Conservation (phyloP, 2,329 filamentous ascomycete genomes). For the Amauroascus niger region DNA sequence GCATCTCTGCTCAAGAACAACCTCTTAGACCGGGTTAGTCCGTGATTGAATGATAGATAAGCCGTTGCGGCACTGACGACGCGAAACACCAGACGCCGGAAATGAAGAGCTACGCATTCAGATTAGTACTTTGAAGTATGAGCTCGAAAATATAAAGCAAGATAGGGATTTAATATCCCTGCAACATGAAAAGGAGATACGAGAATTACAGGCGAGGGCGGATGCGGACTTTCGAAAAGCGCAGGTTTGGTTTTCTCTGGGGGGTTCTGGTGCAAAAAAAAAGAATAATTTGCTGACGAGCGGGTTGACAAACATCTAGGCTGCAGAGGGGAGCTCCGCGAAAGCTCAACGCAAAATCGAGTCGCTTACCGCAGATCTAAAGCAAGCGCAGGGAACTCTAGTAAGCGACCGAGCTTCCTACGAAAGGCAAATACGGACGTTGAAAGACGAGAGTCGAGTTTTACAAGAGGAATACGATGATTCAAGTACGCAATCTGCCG, state of each 20-base stretch:
- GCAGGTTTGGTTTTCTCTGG: conserved; percentile 35
- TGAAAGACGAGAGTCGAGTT: conserved; percentile 61
- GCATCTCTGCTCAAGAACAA: conserved; percentile 27
- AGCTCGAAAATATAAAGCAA: conserved; percentile 75
- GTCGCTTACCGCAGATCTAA: conserved; percentile 44
- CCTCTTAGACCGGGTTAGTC: conserved; percentile 31
- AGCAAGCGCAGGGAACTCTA: conserved; percentile 45
- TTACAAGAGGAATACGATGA: conserved; percentile 78
- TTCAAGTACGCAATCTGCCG: conserved; percentile 62
- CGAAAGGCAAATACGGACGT: conserved; percentile 46
- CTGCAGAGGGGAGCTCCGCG: conserved; percentile 44
- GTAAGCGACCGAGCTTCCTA: conserved; percentile 48
- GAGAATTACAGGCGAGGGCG: conserved; percentile 68
- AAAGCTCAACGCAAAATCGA: conserved; percentile 48
- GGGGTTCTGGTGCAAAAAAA: too few species aligned
- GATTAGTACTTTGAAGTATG: conserved; percentile 77
- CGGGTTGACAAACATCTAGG: conserved; percentile 23
- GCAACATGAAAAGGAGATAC: conserved; percentile 71
- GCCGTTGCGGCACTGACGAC: neutral
- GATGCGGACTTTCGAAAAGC: conserved; percentile 72
- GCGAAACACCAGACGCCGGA: conserved; percentile 27
- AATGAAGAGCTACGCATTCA: conserved; percentile 82
- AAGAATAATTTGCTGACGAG: too few species aligned
- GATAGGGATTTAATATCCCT: conserved; percentile 72
- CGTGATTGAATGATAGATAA: neutral